Base-by-base conservation (phyloP, 306 rosid genomes). In the Benincasa hispida region DNA sequence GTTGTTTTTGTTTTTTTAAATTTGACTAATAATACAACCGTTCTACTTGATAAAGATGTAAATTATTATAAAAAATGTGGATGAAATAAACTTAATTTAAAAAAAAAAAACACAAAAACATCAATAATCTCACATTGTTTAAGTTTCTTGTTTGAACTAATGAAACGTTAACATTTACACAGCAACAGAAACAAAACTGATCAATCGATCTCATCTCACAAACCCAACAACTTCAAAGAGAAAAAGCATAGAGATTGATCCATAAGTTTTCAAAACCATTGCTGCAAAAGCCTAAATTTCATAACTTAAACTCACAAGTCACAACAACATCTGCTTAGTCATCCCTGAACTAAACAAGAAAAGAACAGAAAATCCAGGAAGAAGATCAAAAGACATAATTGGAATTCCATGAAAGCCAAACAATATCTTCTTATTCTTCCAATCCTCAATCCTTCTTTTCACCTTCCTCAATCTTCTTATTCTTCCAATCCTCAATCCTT, bases 391-490 rank as follows among this genome's bases (percentile, higher is more conserved):
- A 2, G 41, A 61, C 17, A 2, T 41, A 68, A 13, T 5, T 41
- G 45, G 34, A 32, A 53, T 34, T 32, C 37, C 77, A 47, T 41
- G n/a, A 17, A 45, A 68, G 18, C 55, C 67, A 28, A 19, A 68
- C 53, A 17, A 15, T 30, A 10, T 14, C 41, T 60, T 28, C 35
- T 60, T 57, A 32, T 22, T 63, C 30, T 3, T 75, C 50, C 42
- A 22, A 19, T 75, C 77, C 25, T 76, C 72, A 76, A 27, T 84
- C 84, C 86, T 87, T 84, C 89, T 90, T 90, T 78, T 87, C 91
- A 15, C 56, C 88, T 35, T 81, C 92, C 56, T 81, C 91, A 48
- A 79, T 83, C 87, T 88, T 89, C 95, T 88, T 87, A 12, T 22
- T 63, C 30, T 3, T 75, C 50, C 42, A 22, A 19, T 75, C 77